Conservation (phyloP, 1,139 yeast genomes). For the Candida neerlandica region DNA sequence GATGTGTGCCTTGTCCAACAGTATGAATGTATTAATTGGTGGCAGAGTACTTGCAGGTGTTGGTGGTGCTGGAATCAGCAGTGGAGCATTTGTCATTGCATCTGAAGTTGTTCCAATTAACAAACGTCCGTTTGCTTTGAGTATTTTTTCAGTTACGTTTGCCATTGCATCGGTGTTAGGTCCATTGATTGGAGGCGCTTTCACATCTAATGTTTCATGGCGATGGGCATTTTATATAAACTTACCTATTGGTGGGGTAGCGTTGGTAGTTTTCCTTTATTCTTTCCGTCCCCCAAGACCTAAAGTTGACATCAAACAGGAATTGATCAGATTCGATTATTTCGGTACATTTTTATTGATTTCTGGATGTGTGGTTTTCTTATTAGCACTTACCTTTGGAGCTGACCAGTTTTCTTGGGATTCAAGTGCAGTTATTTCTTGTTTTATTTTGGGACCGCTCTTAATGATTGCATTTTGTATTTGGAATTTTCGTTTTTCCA, state of each 20-base stretch:
- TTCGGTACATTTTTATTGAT: conserved; percentile 50
- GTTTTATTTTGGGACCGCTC: conserved; percentile 49
- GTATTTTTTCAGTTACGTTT: conserved; percentile 42
- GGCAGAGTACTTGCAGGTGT: conserved; percentile 40
- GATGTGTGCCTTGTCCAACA: conserved; percentile 38
- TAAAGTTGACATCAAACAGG: conserved; percentile 25
- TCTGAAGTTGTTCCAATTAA: conserved; percentile 34
- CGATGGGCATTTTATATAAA: conserved; percentile 76
- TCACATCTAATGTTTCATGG: conserved; percentile 53
- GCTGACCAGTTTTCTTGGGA: conserved; percentile 54
- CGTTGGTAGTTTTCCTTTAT: conserved; percentile 26
- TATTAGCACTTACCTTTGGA: conserved; percentile 42
- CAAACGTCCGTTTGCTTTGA: conserved; percentile 33
- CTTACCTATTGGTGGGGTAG: conserved; percentile 41
- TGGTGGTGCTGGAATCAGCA: conserved; percentile 37
- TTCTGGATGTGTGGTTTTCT: conserved; percentile 46
- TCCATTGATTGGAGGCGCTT: conserved; percentile 58
- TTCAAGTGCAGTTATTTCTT: conserved; percentile 48
- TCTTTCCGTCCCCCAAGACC: conserved; percentile 40
- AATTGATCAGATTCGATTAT: conserved; percentile 49
- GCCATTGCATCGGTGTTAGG: conserved; percentile 55
- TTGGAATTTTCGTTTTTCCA: conserved; percentile 32
- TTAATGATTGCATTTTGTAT: conserved; percentile 21
- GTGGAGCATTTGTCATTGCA: conserved; percentile 28
- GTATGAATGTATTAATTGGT: conserved; percentile 40